These are phyloP conservation scores for Peltaster fructicola DNA, from an alignment of 2,329 filamentous ascomycete species.

Conservation along the genomic window DNA sequence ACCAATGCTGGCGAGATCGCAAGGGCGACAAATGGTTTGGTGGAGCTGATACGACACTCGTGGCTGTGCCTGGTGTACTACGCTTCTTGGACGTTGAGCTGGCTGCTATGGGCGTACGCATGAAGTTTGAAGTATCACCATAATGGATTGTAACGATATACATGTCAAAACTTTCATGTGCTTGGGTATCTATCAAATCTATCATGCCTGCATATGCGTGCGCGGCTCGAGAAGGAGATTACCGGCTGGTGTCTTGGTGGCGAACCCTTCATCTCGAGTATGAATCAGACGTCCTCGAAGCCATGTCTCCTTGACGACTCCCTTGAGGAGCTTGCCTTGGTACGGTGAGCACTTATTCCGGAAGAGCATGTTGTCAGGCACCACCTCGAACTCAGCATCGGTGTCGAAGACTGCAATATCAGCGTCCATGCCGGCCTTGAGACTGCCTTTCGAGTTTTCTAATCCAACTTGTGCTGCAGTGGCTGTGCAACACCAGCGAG, in stretches of 20 bases:
- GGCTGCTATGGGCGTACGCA: slow-evolving; percentile 86
- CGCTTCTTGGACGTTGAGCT: slow-evolving; percentile 90
- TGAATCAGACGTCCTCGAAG: slow-evolving; percentile 59
- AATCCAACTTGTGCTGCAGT: slow-evolving; percentile 82
- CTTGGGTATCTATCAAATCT: too few relatives aligned
- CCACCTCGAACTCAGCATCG: slow-evolving; percentile 50
- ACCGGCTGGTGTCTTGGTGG: slow-evolving; percentile 37
- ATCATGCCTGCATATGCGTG: too few relatives aligned
- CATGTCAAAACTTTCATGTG: too few relatives aligned
- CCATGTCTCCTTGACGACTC: slow-evolving; percentile 74
- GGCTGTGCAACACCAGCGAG: slow-evolving; percentile 68
- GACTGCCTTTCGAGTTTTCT: slow-evolving; percentile 58
- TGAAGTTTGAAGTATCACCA: slow-evolving; percentile 68
- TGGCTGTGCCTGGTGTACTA: slow-evolving; percentile 82
- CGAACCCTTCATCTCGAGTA: slow-evolving; percentile 44
- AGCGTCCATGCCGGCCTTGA: slow-evolving; percentile 68
- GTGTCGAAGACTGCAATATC: slow-evolving; percentile 95
- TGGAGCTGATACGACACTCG: slow-evolving; percentile 75
- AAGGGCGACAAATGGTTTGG: slow-evolving; percentile 69
- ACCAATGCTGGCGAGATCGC: slow-evolving; percentile 74
- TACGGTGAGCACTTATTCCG: slow-evolving; percentile 86
- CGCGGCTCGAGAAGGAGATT: slow-evolving; percentile 34
- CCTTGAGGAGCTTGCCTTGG: slow-evolving; percentile 60
- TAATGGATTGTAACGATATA: too few relatives aligned
- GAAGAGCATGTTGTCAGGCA: slow-evolving; percentile 68